A percentile compares a stretch with the other conserved stretches of the same genome.
Conservation (phyloP, 805 yeast genomes). For the Danielia reshetovae region DNA sequence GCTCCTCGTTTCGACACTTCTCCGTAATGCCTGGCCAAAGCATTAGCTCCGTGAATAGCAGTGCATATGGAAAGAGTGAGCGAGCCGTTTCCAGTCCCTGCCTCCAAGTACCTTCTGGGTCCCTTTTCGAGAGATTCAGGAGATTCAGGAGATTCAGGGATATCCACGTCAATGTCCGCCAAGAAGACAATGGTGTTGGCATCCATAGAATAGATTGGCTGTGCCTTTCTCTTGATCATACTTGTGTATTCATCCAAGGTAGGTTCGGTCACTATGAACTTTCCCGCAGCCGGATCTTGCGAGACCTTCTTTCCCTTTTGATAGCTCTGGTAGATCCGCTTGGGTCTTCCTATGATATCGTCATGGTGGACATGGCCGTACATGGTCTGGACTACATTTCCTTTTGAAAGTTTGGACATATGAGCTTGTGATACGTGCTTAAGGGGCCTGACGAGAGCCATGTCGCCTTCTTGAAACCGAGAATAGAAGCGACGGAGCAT, state of each 20-base stretch:
- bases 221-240: constrained; percentile 2
- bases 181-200: constrained; percentile 2
- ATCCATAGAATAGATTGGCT: constrained; percentile 4
- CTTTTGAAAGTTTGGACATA: neutral
- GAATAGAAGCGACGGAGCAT: constrained; percentile 1
- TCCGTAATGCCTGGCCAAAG: neutral
- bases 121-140: too few species aligned
- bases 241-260: constrained; percentile 5
- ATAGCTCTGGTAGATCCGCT: constrained; percentile 3
- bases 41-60: constrained; percentile 5
- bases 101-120: constrained; percentile 1
- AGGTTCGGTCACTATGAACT: constrained; percentile 2
- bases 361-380: constrained; percentile 2
- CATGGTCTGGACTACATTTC: neutral
- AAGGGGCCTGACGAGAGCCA: constrained; percentile 2
- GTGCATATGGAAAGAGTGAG: constrained; percentile 3
- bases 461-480: constrained; percentile 2
- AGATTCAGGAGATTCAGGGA: neutral
- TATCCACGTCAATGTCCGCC: constrained; percentile 1
- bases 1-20: constrained; percentile 1
- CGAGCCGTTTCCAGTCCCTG: constrained; percentile 5
- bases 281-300: neutral
- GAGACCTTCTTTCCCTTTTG: too few species aligned
- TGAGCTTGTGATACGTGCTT: neutral
- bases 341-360: constrained; percentile 5